Percentiles rank a stretch among this genome's conserved stretches.
These are phyloP conservation scores for Claviceps sp. DNA, from an alignment of 2,329 filamentous ascomycete genomes.

Conservation along the genomic window DNA sequence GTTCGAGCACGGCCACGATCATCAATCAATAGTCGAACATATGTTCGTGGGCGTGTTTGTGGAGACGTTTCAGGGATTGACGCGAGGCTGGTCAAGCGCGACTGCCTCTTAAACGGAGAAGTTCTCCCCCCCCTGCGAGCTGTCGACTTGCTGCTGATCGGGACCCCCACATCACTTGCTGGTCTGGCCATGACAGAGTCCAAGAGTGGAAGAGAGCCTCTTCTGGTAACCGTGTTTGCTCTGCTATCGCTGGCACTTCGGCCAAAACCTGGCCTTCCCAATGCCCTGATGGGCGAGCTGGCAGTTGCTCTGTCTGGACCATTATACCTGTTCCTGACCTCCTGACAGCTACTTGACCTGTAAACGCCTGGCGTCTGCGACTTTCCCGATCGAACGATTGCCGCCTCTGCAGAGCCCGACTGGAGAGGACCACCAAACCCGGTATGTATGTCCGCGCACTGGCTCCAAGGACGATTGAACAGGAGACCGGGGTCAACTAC, in stretches of 20 bases:
- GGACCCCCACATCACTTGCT: constrained; percentile 17
- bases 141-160: constrained; percentile 20
- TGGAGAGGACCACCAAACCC: constrained; percentile 19
- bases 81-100: constrained; percentile 36
- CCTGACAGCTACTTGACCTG: constrained; percentile 32
- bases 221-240: constrained; percentile 27
- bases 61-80: constrained; percentile 43
- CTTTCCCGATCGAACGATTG: constrained; percentile 14
- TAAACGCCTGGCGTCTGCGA: constrained; percentile 19
- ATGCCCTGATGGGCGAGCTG: constrained; percentile 39
- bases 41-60: constrained; percentile 33
- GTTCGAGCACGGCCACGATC: constrained; percentile 45
- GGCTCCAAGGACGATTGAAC: constrained; percentile 36
- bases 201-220: constrained; percentile 31
- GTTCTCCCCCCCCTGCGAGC: constrained; percentile 31
- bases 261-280: constrained; percentile 34
- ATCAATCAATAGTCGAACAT: constrained; percentile 51
- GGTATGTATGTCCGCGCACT: constrained; percentile 27
- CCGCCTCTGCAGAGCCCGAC: constrained; percentile 15
- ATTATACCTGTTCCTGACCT: constrained; percentile 26
- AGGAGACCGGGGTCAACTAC: constrained; percentile 48
- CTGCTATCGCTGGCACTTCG: constrained; percentile 42
- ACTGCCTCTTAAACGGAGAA: constrained; percentile 39
- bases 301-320: constrained; percentile 26
- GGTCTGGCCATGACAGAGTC: constrained; percentile 28